Evolutionary conservation across 306 rosid species (phyloP).

Genomic region (Casuarina glauca): DNA sequence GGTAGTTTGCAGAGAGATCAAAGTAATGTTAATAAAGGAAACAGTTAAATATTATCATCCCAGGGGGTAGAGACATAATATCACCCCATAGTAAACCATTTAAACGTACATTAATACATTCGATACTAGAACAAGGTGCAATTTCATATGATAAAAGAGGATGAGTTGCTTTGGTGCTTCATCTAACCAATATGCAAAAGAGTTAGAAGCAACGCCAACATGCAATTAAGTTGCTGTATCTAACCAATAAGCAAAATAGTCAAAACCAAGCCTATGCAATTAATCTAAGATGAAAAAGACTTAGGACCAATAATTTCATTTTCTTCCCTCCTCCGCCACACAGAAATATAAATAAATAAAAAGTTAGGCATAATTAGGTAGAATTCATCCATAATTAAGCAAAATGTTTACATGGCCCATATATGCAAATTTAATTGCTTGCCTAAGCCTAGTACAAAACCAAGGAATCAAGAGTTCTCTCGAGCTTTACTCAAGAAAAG

Average conservation of each 20-base stretch:
- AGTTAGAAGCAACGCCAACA: not conserved
- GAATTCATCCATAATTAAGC: not conserved
- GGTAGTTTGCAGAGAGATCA: not conserved
- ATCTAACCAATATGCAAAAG: not conserved
- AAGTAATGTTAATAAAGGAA: conserved; percentile 1
- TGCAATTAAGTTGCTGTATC: too few relatives aligned
- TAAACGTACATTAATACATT: too few relatives aligned
- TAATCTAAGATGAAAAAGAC: too few relatives aligned
- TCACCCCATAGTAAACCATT: too few relatives aligned
- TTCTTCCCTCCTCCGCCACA: not conserved
- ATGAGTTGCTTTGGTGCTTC: too few relatives aligned
- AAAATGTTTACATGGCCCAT: not conserved
- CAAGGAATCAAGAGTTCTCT: not conserved
- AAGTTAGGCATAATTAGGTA: too few relatives aligned
- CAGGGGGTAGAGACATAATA: too few relatives aligned
- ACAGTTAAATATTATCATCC: not conserved
- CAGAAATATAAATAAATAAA: too few relatives aligned
- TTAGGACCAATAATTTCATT: not conserved
- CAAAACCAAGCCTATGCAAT: too few relatives aligned
- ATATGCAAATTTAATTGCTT: not conserved
- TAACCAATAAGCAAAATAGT: too few relatives aligned
- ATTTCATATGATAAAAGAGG: not conserved
- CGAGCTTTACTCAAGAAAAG: not conserved
- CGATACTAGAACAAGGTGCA: not conserved
- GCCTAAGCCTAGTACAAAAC: not conserved